These are phyloP conservation scores for Metschnikowia cubensis DNA, from an alignment of 805 yeast genomes.

Conservation along the genomic window DNA sequence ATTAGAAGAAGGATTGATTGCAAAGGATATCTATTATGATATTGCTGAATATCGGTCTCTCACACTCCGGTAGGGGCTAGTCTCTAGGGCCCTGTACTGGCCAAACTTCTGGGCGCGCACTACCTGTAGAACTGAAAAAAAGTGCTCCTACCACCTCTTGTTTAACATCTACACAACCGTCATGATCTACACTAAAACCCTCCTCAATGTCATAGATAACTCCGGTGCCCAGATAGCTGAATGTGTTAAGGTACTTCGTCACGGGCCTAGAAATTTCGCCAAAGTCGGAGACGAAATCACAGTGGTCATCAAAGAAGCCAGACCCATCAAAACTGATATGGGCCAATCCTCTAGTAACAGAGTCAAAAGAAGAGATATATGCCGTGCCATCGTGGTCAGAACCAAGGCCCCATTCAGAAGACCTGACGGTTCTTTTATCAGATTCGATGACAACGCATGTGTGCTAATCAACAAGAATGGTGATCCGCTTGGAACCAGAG, in stretches of 20 bases:
- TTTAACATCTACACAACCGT: slow-evolving; percentile 3
- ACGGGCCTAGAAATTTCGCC: slow-evolving; percentile 80
- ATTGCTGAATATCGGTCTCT: not conserved
- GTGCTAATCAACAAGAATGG: slow-evolving; percentile 88
- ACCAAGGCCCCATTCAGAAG: slow-evolving; percentile 76
- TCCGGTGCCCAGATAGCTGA: slow-evolving; percentile 94
- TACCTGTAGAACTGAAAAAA: slow-evolving; percentile 1
- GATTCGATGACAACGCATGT: slow-evolving; percentile 96
- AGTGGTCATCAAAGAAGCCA: slow-evolving; percentile 89
- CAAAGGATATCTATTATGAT: no score
- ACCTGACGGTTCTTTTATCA: slow-evolving; percentile 79
- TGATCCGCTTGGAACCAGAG: slow-evolving; percentile 94
- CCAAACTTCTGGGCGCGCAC: slow-evolving; percentile 3
- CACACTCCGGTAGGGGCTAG: not conserved
- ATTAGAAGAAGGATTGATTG: no score
- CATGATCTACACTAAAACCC: slow-evolving; percentile 86
- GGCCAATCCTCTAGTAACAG: slow-evolving; percentile 73
- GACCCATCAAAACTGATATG: slow-evolving; percentile 65
- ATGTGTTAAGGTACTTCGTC: slow-evolving; percentile 91
- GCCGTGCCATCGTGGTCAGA: slow-evolving; percentile 93
- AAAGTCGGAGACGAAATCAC: slow-evolving; percentile 88
- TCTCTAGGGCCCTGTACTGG: not conserved
- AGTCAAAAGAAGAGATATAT: slow-evolving; percentile 92
- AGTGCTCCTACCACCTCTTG: not conserved
- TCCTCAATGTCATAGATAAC: slow-evolving; percentile 89